Conservation (phyloP, 768 basidiomycete genomes). For the Tremella yokohamensis region DNA sequence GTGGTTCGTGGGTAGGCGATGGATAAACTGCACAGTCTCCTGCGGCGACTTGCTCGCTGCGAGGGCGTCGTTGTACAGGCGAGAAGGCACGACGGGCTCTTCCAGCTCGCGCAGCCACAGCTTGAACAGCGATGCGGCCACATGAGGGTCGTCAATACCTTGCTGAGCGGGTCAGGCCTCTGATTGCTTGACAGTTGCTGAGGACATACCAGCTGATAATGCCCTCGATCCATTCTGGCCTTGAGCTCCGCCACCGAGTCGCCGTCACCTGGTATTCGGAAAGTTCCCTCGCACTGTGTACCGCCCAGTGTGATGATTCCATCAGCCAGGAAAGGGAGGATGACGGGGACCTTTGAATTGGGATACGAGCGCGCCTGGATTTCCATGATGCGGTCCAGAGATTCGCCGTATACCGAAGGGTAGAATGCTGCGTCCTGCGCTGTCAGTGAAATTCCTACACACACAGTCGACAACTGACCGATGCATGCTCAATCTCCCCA, state of each 20-base stretch:
- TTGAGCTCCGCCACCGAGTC: conserved; percentile 85
- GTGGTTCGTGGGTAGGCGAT: conserved; percentile 77
- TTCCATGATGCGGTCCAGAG: conserved; percentile 74
- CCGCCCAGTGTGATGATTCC: conserved; percentile 87
- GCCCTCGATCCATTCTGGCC: conserved; percentile 81
- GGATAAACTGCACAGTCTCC: conserved; percentile 69
- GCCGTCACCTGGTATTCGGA: conserved; percentile 84
- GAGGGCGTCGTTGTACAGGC: conserved; percentile 88
- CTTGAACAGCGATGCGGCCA: conserved; percentile 84
- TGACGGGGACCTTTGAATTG: conserved; percentile 77
- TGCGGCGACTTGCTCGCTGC: conserved; percentile 61
- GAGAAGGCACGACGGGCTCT: conserved; percentile 85
- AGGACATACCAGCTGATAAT: conserved; percentile 70
- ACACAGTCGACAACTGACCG: conserved; percentile 55
- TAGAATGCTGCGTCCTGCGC: conserved; percentile 80
- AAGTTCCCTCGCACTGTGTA: conserved; percentile 80
- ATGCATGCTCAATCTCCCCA: conserved; percentile 87
- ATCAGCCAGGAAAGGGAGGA: conserved; percentile 88
- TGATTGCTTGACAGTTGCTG: not conserved
- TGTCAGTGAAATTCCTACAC: conserved; percentile 4
- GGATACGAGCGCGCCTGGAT: conserved; percentile 84
- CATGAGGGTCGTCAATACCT: conserved; percentile 80
- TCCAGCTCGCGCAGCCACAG: conserved; percentile 88
- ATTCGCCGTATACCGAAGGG: conserved; percentile 89
- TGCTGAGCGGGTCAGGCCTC: conserved; percentile 17